Evolutionary conservation across 768 basidiomycete genomes (phyloP).

Genomic region (Chiua virens): DNA sequence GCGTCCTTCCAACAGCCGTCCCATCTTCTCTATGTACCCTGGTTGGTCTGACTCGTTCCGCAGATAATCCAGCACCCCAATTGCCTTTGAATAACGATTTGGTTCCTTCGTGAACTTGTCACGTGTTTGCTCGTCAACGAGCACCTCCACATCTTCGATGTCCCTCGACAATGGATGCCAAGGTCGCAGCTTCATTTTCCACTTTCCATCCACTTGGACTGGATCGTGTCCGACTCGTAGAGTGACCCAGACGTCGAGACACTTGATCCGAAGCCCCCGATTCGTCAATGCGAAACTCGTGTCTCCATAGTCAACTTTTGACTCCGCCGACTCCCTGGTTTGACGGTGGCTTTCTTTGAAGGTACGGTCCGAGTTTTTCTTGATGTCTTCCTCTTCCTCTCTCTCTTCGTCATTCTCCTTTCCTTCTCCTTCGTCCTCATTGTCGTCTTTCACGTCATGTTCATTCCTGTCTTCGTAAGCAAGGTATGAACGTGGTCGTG

Average conservation of each 20-base stretch:
- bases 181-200: neutral
- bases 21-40: neutral
- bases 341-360: neutral
- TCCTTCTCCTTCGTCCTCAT: too few relatives aligned
- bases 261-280: neutral
- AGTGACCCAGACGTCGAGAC: neutral
- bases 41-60: neutral
- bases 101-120: neutral
- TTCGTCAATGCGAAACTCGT: neutral
- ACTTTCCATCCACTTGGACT: neutral
- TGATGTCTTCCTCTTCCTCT: too few relatives aligned
- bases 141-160: neutral
- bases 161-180: conserved; percentile 1
- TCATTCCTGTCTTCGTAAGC: neutral
- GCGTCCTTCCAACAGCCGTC: neutral
- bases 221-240: neutral
- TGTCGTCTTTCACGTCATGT: neutral
- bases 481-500: neutral
- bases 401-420: too few relatives aligned
- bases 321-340: neutral
- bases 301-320: neutral
- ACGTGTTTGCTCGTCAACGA: neutral
- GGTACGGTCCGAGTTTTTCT: neutral
- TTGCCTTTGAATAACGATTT: neutral
- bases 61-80: neutral